Percentiles rank a stretch among this genome's conserved stretches.
phyloP scores from a whole-genome alignment of 2,329 filamentous ascomycete species.

The Trichoderma sp. region DNA sequence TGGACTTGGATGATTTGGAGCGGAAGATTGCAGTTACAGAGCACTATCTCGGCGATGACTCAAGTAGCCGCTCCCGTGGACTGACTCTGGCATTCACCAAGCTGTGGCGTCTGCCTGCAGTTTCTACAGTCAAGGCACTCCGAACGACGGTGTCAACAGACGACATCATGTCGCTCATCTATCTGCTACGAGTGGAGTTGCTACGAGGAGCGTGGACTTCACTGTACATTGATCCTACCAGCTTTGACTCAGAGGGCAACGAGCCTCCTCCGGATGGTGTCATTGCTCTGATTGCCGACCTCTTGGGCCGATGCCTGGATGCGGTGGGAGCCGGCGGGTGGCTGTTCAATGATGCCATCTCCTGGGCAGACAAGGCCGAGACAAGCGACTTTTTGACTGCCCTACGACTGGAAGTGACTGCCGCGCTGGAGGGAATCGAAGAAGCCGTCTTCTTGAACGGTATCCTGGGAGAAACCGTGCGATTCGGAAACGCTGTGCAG shows the following conservation, averaged over 20 bases:
- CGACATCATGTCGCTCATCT: constrained; percentile 69
- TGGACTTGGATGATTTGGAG: constrained; percentile 60
- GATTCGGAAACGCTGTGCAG: constrained; percentile 50
- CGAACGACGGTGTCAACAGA: constrained; percentile 62
- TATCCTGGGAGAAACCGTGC: constrained; percentile 63
- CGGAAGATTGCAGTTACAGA: constrained; percentile 67
- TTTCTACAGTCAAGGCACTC: constrained; percentile 60
- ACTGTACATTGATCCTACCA: constrained; percentile 61
- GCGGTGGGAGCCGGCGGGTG: constrained; percentile 72
- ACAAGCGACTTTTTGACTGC: constrained; percentile 63
- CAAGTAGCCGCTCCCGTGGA: constrained; percentile 60
- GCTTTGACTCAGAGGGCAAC: constrained; percentile 42
- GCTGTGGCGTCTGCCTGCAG: constrained; percentile 62
- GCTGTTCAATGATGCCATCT: constrained; percentile 61
- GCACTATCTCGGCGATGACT: constrained; percentile 63
- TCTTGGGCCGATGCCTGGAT: constrained; percentile 72
- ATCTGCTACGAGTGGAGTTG: constrained; percentile 70
- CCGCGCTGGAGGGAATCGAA: constrained; percentile 69
- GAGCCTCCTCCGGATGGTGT: constrained; percentile 61
- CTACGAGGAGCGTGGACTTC: constrained; percentile 74
- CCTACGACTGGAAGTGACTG: constrained; percentile 67
- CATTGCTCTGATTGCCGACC: constrained; percentile 67
- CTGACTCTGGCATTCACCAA: constrained; percentile 68
- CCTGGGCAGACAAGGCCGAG: constrained; percentile 50
- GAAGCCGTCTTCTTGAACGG: constrained; percentile 65